Conservation (phyloP, 2,329 filamentous ascomycete species). For the Cercospora janseana region DNA sequence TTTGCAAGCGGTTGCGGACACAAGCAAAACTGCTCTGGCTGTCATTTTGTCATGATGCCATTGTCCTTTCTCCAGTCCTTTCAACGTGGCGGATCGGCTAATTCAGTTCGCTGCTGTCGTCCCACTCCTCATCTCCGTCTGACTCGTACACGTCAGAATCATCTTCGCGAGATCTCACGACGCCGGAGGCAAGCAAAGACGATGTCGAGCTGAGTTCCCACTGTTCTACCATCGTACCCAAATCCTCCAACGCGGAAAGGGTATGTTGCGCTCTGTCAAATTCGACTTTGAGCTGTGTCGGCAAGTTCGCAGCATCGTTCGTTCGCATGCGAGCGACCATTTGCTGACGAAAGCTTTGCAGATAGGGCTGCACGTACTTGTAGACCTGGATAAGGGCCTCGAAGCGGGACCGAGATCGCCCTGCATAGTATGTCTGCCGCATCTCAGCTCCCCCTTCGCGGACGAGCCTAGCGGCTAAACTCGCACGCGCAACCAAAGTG, state of each 20-base stretch:
- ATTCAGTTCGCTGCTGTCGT: conserved; percentile 9
- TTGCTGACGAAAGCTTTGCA: conserved; percentile 6
- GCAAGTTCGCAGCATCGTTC: neutral
- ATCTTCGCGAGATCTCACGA: conserved; percentile 7
- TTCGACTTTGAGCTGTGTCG: conserved; percentile 7
- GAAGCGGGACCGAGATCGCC: conserved; percentile 5
- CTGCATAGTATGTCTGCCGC: conserved; percentile 4
- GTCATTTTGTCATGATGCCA: neutral
- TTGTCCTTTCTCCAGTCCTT: neutral
- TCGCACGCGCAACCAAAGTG: neutral
- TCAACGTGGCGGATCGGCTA: conserved; percentile 1
- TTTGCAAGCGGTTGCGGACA: neutral
- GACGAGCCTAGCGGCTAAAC: conserved; percentile 9
- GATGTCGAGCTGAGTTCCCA: conserved; percentile 13
- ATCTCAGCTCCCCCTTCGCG: conserved; percentile 11
- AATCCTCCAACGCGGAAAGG: neutral
- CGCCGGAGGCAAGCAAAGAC: conserved; percentile 1
- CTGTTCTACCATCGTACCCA: neutral
- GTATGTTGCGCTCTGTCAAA: conserved; percentile 11
- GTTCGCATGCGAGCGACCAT: neutral
- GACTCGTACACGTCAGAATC: conserved; percentile 17
- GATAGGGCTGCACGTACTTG: conserved; percentile 9
- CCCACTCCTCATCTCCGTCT: conserved; percentile 16
- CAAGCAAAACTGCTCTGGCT: neutral
- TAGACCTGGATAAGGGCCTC: conserved; percentile 15